Percentiles rank a stretch among this genome's conserved stretches.
Evolutionary conservation across 2,329 filamentous ascomycete genomes (phyloP).

Genomic region (Monosporascus sp.): DNA sequence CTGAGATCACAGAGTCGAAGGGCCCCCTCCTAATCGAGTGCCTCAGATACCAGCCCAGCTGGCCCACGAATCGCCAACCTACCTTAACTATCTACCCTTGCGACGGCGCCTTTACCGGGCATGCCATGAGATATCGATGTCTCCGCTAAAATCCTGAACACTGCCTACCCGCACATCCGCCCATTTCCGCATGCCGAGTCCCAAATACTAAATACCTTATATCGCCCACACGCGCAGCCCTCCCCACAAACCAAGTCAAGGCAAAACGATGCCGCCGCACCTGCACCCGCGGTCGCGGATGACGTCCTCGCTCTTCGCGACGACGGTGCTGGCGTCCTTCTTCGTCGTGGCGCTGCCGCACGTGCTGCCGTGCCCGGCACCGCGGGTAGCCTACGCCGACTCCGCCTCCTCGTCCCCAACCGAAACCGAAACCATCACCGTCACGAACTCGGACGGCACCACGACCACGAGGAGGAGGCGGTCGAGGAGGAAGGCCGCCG

Average conservation of each 20-base stretch:
- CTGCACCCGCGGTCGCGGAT: constrained; percentile 90
- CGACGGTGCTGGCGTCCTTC: constrained; percentile 85
- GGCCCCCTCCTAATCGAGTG: no score
- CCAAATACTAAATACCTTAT: no score
- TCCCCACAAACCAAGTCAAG: background rate
- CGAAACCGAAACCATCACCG: constrained; percentile 23
- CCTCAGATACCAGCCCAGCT: no score
- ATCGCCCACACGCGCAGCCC: background rate
- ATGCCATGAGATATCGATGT: no score
- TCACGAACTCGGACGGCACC: constrained; percentile 20
- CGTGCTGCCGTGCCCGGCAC: constrained; percentile 83
- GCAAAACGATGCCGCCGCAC: constrained; percentile 65
- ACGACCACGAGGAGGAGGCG: constrained; percentile 24
- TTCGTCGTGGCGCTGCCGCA: constrained; percentile 89
- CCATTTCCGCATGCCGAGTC: no score
- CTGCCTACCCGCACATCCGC: background rate
- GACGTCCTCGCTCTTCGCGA: constrained; percentile 91
- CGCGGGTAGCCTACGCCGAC: constrained; percentile 70
- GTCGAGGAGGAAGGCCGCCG: constrained; percentile 33
- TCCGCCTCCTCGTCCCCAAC: constrained; percentile 19
- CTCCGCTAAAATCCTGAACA: no score
- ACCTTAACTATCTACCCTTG: no score
- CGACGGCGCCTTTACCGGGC: no score
- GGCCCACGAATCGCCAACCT: no score
- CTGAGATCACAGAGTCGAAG: no score